Conservation (phyloP, 2,329 filamentous ascomycete genomes). For the Achaetomium macrosporum region DNA sequence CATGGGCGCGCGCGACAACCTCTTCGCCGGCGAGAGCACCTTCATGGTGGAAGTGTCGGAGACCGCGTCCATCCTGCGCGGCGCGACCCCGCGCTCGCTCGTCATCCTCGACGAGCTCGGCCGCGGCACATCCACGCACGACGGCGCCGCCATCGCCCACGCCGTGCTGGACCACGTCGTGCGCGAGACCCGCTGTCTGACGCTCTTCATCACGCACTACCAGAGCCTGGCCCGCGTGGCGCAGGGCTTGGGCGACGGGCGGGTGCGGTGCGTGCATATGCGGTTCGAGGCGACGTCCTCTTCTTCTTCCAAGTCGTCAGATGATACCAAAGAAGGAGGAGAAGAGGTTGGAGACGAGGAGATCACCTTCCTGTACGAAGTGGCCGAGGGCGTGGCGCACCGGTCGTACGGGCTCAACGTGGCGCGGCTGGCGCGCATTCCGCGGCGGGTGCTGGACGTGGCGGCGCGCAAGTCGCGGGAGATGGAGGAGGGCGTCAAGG, state of each 20-base stretch:
- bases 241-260: conserved; percentile 55
- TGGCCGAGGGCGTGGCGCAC: conserved; percentile 85
- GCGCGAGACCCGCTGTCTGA: conserved; percentile 66
- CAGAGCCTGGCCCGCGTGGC: conserved; percentile 72
- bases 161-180: conserved; percentile 84
- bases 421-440: conserved; percentile 76
- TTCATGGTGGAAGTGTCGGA: conserved; percentile 98
- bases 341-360: conserved; percentile 58
- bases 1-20: conserved; percentile 94
- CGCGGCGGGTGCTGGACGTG: conserved; percentile 67
- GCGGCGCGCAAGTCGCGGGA: conserved; percentile 74
- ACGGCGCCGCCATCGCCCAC: conserved; percentile 92
- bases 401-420: conserved; percentile 93
- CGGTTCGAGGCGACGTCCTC: too few relatives aligned
- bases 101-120: conserved; percentile 94
- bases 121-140: conserved; percentile 87
- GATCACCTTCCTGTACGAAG: conserved; percentile 91
- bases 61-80: conserved; percentile 83
- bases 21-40: conserved; percentile 88
- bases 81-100: conserved; percentile 75
- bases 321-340: conserved; percentile 13
- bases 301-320: too few relatives aligned
- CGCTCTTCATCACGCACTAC: conserved; percentile 97
- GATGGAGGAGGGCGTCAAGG: conserved; percentile 67
- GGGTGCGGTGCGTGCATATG: conserved; percentile 90